A percentile compares a stretch with the other conserved stretches of the same genome.
These are phyloP conservation scores for Trifolium fragiferum DNA, from an alignment of 306 rosid genomes.

Conservation along the genomic window DNA sequence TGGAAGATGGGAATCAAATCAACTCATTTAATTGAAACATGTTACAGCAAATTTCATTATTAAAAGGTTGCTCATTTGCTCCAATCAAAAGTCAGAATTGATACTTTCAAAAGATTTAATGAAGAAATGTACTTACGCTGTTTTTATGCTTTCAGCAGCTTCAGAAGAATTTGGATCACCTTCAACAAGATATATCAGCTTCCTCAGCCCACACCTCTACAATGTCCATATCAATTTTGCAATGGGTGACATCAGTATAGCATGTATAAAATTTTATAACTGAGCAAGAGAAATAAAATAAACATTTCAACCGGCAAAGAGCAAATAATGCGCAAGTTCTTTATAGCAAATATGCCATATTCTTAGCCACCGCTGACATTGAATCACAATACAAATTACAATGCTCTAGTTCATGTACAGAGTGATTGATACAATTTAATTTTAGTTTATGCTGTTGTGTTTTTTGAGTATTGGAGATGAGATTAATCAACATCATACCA, in stretches of 20 bases:
- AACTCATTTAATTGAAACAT: not conserved
- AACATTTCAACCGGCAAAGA: slow-evolving; percentile 15
- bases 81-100: slow-evolving; percentile 26
- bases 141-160: slow-evolving; percentile 94
- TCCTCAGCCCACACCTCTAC: slow-evolving; percentile 93
- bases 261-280: slow-evolving; percentile 6
- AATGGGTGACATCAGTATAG: slow-evolving; percentile 36
- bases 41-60: slow-evolving; percentile 1
- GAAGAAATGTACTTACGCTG: slow-evolving; percentile 69
- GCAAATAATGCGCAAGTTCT: slow-evolving; percentile 21
- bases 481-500: slow-evolving; percentile 31
- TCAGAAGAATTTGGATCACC: slow-evolving; percentile 95
- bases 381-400: slow-evolving; percentile 15
- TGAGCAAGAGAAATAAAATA: slow-evolving; percentile 3
- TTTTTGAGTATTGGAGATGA: slow-evolving; percentile 20
- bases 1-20: not conserved
- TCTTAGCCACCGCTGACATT: slow-evolving; percentile 7
- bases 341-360: slow-evolving; percentile 13
- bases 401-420: slow-evolving; percentile 21
- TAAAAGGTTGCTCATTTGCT: slow-evolving; percentile 8
- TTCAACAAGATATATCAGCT: slow-evolving; percentile 93
- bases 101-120: slow-evolving; percentile 11
- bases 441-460: not conserved
- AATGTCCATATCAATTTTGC: slow-evolving; percentile 41
- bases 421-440: slow-evolving; percentile 6